Evolutionary conservation across 768 basidiomycete genomes (phyloP).

Genomic region (Phanerochaete carnosa): DNA sequence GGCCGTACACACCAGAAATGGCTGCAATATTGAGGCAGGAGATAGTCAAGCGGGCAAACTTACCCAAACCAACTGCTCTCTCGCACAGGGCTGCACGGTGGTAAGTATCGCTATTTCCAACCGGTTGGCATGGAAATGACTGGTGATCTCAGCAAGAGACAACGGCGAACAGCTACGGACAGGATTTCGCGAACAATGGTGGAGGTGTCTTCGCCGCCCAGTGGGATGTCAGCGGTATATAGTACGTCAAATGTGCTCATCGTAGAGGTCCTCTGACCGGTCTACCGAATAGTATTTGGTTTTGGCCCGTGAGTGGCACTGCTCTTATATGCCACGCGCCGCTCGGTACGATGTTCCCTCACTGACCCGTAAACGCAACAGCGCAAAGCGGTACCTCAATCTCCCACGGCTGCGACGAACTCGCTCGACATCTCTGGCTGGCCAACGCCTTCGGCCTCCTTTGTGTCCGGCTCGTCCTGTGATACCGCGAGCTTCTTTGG

Average conservation of each 20-base stretch:
- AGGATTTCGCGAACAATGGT: conserved; percentile 40
- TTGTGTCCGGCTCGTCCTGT: conserved; percentile 32
- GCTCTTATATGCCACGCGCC: not conserved
- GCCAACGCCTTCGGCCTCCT: conserved; percentile 44
- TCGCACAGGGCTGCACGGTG: conserved; percentile 15
- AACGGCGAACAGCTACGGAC: conserved; percentile 36
- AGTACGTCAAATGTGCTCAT: too few species aligned
- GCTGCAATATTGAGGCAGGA: conserved; percentile 32
- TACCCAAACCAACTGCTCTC: not conserved
- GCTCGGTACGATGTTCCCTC: too few species aligned
- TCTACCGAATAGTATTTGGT: conserved; percentile 38
- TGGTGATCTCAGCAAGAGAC: conserved; percentile 21
- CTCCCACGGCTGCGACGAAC: conserved; percentile 27
- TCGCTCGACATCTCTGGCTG: conserved; percentile 37
- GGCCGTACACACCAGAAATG: conserved; percentile 48
- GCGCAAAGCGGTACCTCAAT: conserved; percentile 35
- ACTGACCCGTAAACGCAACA: conserved; percentile 11
- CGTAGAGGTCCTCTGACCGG: too few species aligned
- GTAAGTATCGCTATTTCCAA: not conserved
- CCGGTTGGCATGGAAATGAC: not conserved
- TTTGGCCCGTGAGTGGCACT: conserved; percentile 40
- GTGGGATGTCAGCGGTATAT: conserved; percentile 54
- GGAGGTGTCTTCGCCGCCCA: conserved; percentile 69
- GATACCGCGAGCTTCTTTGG: conserved; percentile 43
- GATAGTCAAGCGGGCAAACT: conserved; percentile 29